Evolutionary conservation across 768 basidiomycete species (phyloP).

Genomic region (Tylopilus vinaceipallidus): DNA sequence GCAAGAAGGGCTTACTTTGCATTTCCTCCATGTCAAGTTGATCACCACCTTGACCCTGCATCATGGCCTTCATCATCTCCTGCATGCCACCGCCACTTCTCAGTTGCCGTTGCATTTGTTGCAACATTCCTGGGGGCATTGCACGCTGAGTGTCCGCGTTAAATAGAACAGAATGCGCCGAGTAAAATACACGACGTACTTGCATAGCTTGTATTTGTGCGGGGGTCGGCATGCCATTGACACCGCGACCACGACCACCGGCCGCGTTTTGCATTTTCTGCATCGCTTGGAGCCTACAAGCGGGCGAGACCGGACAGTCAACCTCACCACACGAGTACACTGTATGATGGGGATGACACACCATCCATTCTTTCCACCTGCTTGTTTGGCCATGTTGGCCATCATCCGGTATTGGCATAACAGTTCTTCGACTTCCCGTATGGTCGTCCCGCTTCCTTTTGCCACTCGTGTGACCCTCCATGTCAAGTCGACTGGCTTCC

Average conservation of each 20-base stretch:
- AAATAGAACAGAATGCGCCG: constrained; percentile 4
- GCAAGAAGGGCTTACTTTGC: constrained; percentile 59
- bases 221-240: constrained; percentile 86
- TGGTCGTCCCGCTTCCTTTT: constrained; percentile 88
- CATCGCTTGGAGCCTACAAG: constrained; percentile 71
- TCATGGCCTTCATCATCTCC: constrained; percentile 98
- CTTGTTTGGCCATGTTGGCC: constrained; percentile 98
- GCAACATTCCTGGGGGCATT: constrained; percentile 93
- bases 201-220: constrained; percentile 95
- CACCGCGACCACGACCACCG: constrained; percentile 83
- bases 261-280: constrained; percentile 91
- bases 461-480: constrained; percentile 91
- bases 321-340: neutral
- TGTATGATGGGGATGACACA: constrained; percentile 33
- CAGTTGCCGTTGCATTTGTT: constrained; percentile 86
- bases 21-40: constrained; percentile 92
- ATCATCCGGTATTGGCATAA: constrained; percentile 98
- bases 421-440: constrained; percentile 97
- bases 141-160: constrained; percentile 54
- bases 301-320: constrained; percentile 2
- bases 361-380: constrained; percentile 97
- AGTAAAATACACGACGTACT: constrained; percentile 42
- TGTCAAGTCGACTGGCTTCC: constrained; percentile 82
- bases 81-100: constrained; percentile 86
- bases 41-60: constrained; percentile 91